Conservation (phyloP, 352 stramenopile genomes). For the Blastocystis sp. region DNA sequence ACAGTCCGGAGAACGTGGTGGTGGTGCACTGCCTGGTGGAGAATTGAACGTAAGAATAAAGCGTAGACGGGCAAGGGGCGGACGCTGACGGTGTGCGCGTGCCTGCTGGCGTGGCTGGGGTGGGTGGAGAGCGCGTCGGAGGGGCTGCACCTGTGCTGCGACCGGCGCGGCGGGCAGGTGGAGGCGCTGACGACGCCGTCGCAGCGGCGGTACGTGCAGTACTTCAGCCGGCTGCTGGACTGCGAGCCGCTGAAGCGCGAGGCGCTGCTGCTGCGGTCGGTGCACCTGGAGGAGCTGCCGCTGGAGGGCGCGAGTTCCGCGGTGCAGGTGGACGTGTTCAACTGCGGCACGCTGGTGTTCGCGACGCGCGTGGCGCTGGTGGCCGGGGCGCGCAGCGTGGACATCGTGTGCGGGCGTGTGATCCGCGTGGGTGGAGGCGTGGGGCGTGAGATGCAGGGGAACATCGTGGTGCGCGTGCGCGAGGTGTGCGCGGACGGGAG, state of each 20-base stretch:
- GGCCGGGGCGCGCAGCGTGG: background rate
- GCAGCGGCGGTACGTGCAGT: conserved; percentile 60
- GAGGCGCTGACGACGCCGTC: conserved; percentile 57
- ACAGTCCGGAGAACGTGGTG: conserved; percentile 36
- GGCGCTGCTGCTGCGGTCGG: conserved; percentile 13
- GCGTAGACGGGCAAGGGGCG: conserved; percentile 66
- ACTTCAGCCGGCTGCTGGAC: conserved; percentile 63
- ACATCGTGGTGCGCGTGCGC: conserved; percentile 56
- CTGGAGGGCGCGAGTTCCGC: background rate
- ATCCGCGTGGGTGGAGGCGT: conserved; percentile 15
- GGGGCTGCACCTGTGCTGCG: conserved; percentile 51
- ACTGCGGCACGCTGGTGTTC: conserved; percentile 57
- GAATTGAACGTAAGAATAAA: background rate
- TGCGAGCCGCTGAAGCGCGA: conserved; percentile 40
- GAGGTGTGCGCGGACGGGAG: conserved; percentile 1
- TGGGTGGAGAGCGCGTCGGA: conserved; percentile 44
- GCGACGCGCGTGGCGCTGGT: conserved; percentile 36
- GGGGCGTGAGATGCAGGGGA: conserved; percentile 11
- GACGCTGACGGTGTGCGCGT: conserved; percentile 54
- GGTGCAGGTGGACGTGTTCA: conserved; percentile 51
- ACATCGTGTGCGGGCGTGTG: conserved; percentile 11
- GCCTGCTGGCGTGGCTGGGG: conserved; percentile 57
- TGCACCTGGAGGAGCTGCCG: conserved; percentile 25
- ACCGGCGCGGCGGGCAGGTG: conserved; percentile 21
- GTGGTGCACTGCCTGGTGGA: conserved; percentile 54